A percentile compares a stretch with the other conserved stretches of the same genome.
Conservation (phyloP, 2,329 filamentous ascomycete genomes). For the Fusarium secorum region DNA sequence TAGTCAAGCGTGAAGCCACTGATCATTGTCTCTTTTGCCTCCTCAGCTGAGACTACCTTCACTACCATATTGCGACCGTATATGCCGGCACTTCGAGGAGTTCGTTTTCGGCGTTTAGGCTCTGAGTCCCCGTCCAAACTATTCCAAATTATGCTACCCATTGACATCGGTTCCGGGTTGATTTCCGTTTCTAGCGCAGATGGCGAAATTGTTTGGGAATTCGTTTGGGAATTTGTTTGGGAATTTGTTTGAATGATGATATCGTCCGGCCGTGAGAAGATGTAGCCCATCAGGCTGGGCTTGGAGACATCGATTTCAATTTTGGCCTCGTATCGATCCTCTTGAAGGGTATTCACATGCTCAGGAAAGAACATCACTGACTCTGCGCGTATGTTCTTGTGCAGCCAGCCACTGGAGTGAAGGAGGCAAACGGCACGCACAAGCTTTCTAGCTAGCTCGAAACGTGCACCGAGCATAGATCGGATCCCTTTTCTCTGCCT, state of each 20-base stretch:
- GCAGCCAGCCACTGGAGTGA: not conserved
- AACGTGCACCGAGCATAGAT: not conserved
- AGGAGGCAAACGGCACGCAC: not conserved
- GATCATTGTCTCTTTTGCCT: not conserved
- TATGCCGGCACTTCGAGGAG: not conserved
- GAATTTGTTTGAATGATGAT: not conserved
- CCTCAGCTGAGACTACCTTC: rapidly evolving
- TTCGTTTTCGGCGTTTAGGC: rapidly evolving
- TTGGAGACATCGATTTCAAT: not conserved
- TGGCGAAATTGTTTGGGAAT: too few species aligned
- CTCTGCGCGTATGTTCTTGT: not conserved
- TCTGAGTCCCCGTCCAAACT: rapidly evolving
- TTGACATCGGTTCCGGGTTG: too few species aligned
- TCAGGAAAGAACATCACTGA: not conserved
- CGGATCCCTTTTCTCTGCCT: rapidly evolving
- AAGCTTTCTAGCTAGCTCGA: not conserved
- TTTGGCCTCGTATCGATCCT: not conserved
- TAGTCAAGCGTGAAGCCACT: not conserved
- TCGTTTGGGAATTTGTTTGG: too few species aligned
- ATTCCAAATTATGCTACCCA: too few species aligned
- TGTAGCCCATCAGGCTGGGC: not conserved
- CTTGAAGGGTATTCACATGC: rapidly evolving
- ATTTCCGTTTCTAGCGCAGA: not conserved
- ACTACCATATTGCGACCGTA: not conserved
- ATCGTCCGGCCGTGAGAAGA: not conserved